Percentiles rank a stretch among this genome's conserved stretches.
phyloP scores from a whole-genome alignment of 495 filamentous ascomycete genomes.

The Collariella sp. region DNA sequence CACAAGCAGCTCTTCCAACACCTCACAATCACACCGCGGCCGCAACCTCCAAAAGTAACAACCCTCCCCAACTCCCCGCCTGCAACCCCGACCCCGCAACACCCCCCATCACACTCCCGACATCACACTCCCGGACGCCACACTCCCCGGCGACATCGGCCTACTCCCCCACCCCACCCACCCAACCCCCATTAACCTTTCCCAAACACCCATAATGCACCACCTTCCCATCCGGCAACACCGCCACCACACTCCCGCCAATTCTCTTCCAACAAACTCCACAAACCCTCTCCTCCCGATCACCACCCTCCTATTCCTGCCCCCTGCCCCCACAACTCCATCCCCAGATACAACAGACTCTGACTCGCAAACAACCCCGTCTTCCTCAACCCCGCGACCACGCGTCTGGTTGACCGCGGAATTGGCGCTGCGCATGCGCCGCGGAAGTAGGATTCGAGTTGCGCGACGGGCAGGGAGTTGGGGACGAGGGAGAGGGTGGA shows the following conservation, averaged over 20 bases:
- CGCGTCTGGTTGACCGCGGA: constrained; percentile 66
- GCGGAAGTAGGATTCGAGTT: constrained; percentile 86
- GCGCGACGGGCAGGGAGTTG: constrained; percentile 59
- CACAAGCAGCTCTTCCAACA: background rate
- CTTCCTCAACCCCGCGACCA: constrained; percentile 66
- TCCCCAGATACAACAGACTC: constrained; percentile 61
- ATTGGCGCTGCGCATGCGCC: constrained; percentile 86
- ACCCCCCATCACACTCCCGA: background rate
- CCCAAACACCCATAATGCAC: constrained; percentile 79
- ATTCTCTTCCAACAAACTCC: constrained; percentile 87
- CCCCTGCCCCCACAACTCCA: constrained; percentile 43
- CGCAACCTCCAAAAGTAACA: background rate
- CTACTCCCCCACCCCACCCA: constrained; percentile 18
- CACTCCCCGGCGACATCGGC: constrained; percentile 10
- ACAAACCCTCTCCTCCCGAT: constrained; percentile 84
- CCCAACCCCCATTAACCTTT: too few species aligned
- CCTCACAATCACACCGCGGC: too few species aligned
- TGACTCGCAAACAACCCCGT: constrained; percentile 65
- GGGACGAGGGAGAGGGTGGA: constrained; percentile 84
- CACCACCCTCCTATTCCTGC: constrained; percentile 63
- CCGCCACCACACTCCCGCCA: constrained; percentile 73
- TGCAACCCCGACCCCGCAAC: background rate
- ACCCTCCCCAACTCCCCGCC: constrained; percentile 16
- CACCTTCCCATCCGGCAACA: constrained; percentile 50
- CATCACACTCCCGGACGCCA: background rate